Evolutionary conservation across 2,329 filamentous ascomycete species (phyloP), one percentile per base, ranked within the genome.

Genomic region (Alternaria conjuncta): DNA sequence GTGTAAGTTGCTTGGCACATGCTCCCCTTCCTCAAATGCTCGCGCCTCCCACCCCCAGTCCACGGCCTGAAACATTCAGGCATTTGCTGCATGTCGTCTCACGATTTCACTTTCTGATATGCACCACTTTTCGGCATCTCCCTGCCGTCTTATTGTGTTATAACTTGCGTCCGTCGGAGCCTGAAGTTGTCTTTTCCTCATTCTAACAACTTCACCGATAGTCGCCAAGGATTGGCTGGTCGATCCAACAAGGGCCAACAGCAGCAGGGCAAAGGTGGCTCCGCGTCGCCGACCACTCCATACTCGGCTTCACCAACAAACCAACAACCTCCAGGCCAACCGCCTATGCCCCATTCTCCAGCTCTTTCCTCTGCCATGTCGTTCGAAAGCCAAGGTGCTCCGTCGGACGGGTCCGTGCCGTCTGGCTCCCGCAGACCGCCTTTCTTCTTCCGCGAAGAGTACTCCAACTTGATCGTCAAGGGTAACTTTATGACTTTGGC

Each of bases 401-500:
- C 73, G 28, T 67, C 71, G 57, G 76, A 80, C 60, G 75, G 75
- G 62, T 74, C 76, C 66, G 70, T 76, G 62, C 70, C 71, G n/a
- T 70, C 76, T 64, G 66, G 89, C 75, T 88, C 90, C 71, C 84
- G 92, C 63, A 90, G 90, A 63, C 86, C 88, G 44, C 92, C 92
- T 15, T 83, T 92, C 65, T 94, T 92, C 89, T 88, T 94, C 74
- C 90, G 92, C 75, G 86, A 90, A 60, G 83, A 88, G 65, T 91
- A 92, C 77, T 90, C 92, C 58, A 92, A 91, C 78, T 89, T 97
- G 75, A 97, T 97, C 69, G 94, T 97, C 75, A 97, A 95, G 84
- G 95, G 95, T 63, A 98, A 97, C 83, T 97, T 98, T 79, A 93
- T 97, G 90, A 97, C 95, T 11, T 83, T 98, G 63, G 96, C 94